These are phyloP conservation scores for Phycomyces blakesleeanus DNA, from an alignment of 192 early-diverging fungal species.

Conservation along the genomic window DNA sequence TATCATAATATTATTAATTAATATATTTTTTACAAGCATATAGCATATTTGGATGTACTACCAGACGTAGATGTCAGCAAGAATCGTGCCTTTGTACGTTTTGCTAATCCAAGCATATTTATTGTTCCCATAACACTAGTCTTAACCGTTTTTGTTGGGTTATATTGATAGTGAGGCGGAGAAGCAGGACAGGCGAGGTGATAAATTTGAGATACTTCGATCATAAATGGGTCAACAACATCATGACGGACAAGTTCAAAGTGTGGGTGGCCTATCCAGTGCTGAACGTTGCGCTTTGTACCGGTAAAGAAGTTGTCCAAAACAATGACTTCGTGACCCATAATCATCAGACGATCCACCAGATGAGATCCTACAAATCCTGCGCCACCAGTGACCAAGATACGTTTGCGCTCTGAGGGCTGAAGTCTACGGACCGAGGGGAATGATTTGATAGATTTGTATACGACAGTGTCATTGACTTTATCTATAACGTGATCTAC, in stretches of 20 bases:
- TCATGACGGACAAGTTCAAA: conserved; percentile 81
- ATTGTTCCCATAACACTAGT: conserved; percentile 81
- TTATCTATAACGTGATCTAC: conserved; percentile 16
- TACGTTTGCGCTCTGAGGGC: conserved; percentile 56
- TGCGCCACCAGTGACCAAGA: conserved; percentile 81
- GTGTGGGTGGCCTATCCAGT: conserved; percentile 80
- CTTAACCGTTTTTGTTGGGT: conserved; percentile 83
- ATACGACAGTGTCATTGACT: conserved; percentile 39
- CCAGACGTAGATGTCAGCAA: conserved; percentile 78
- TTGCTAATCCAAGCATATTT: conserved; percentile 84
- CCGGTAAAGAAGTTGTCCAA: conserved; percentile 85
- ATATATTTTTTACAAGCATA: neutral
- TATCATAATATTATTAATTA: conserved; percentile 1
- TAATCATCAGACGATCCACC: conserved; percentile 74
- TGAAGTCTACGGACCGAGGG: conserved; percentile 57
- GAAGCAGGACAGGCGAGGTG: conserved; percentile 87
- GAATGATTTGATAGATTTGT: conserved; percentile 42
- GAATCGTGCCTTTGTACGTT: conserved; percentile 74
- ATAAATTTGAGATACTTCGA: conserved; percentile 83
- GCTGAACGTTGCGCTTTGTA: conserved; percentile 70
- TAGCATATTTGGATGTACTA: conserved; percentile 13
- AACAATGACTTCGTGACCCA: conserved; percentile 79
- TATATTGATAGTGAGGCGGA: conserved; percentile 84
- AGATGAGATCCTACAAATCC: conserved; percentile 85
- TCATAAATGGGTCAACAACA: conserved; percentile 79